phyloP scores from a whole-genome alignment of 306 rosid species.

The Malus sylvestris region DNA sequence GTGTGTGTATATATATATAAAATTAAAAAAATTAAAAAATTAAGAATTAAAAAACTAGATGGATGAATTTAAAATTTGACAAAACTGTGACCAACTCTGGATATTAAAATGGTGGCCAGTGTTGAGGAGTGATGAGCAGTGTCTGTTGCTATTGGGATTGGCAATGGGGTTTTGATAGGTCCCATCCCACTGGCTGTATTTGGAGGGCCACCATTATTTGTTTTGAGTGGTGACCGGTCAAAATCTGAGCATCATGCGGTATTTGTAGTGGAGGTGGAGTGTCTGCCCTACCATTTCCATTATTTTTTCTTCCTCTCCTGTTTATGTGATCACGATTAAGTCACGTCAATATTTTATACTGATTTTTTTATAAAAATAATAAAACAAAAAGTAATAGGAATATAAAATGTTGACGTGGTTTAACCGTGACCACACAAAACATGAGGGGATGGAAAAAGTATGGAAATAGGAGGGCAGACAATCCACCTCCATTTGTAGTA shows the following conservation, averaged over 20 bases:
- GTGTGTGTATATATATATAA: too few relatives aligned
- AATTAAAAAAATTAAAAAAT: background rate
- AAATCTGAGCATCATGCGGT: slow-evolving; percentile 8
- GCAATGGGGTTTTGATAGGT: background rate
- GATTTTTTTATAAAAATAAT: too few relatives aligned
- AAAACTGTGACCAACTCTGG: too few relatives aligned
- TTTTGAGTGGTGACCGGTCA: slow-evolving; percentile 7
- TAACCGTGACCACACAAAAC: too few relatives aligned
- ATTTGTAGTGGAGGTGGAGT: background rate
- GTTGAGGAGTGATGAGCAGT: background rate
- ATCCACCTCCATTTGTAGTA: background rate
- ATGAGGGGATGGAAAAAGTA: too few relatives aligned
- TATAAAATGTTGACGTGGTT: too few relatives aligned
- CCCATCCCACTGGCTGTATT: background rate
- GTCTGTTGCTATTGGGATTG: slow-evolving; percentile 2
- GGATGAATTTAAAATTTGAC: background rate
- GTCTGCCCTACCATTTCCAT: too few relatives aligned
- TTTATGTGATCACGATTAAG: too few relatives aligned
- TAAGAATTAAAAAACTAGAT: background rate
- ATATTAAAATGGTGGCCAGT: background rate
- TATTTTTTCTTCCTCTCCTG: too few relatives aligned
- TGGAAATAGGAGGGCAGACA: too few relatives aligned
- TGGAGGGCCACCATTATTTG: slow-evolving; percentile 3
- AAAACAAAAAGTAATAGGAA: too few relatives aligned
- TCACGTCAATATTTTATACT: too few relatives aligned